phyloP scores from a whole-genome alignment of 192 early-diverging fungal genomes.

The Rhizophagus prolifer region DNA sequence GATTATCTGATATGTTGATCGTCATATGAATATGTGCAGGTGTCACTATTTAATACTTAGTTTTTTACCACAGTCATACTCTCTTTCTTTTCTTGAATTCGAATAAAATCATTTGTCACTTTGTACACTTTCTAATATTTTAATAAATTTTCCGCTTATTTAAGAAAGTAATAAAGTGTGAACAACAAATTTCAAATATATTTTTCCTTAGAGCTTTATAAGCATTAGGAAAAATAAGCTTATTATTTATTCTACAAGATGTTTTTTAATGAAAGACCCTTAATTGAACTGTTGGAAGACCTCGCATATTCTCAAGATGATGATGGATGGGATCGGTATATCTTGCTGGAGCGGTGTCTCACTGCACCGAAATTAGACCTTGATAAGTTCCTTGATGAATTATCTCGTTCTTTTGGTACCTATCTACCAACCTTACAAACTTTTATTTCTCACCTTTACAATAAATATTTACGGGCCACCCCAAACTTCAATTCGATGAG shows the following conservation, averaged over 20 bases:
- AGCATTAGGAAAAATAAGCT: too few relatives aligned
- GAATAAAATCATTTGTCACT: too few relatives aligned
- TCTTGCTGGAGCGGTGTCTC: neutral
- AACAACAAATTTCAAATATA: neutral
- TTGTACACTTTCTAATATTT: too few relatives aligned
- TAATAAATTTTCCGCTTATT: too few relatives aligned
- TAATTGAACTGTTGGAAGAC: constrained; percentile 9
- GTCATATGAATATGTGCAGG: too few relatives aligned
- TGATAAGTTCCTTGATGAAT: neutral
- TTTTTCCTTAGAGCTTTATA: too few relatives aligned
- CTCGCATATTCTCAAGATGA: neutral
- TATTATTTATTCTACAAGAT: too few relatives aligned
- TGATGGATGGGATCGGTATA: neutral
- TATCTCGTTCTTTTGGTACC: neutral
- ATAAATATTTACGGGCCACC: neutral
- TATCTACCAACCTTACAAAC: neutral
- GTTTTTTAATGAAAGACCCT: neutral
- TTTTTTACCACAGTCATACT: too few relatives aligned
- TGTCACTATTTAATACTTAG: too few relatives aligned
- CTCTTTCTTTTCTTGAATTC: too few relatives aligned
- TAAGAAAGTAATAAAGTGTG: too few relatives aligned
- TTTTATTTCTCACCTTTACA: neutral
- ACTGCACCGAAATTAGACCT: neutral
- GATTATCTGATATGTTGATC: too few relatives aligned
- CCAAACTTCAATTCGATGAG: neutral